These are phyloP conservation scores for Henckelia pumila DNA, from an alignment of 257 asterid species.

Conservation along the genomic window DNA sequence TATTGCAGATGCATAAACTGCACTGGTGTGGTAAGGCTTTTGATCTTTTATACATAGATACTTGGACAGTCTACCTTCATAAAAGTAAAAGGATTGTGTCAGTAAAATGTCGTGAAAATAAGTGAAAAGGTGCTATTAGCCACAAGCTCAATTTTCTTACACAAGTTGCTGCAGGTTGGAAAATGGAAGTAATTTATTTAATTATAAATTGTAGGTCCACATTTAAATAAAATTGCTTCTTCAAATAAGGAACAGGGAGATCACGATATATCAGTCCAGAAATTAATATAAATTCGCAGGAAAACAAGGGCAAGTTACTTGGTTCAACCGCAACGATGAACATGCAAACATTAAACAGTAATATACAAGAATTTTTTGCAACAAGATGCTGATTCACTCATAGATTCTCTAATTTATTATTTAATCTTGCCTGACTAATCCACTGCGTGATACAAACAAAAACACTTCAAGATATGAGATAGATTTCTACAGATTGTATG, in stretches of 20 bases:
- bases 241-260: neutral
- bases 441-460: neutral
- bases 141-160: neutral
- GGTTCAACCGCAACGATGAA: too few relatives aligned
- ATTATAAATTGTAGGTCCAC: neutral
- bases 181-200: neutral
- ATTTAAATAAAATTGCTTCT: too few relatives aligned
- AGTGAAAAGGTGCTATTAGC: neutral
- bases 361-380: too few relatives aligned
- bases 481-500: too few relatives aligned
- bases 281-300: too few relatives aligned
- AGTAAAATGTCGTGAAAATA: slow-evolving; percentile 4
- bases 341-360: too few relatives aligned
- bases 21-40: slow-evolving; percentile 78
- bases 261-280: neutral
- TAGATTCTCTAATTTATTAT: too few relatives aligned
- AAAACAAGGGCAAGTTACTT: too few relatives aligned
- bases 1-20: slow-evolving; percentile 88
- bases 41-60: slow-evolving; percentile 57
- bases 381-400: too few relatives aligned
- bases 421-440: neutral
- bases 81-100: neutral
- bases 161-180: slow-evolving; percentile 15
- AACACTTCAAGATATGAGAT: too few relatives aligned
- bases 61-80: slow-evolving; percentile 64